phyloP scores from a whole-genome alignment of 371 early-diverging fungal genomes.

The Encephalitozoon hellem region DNA sequence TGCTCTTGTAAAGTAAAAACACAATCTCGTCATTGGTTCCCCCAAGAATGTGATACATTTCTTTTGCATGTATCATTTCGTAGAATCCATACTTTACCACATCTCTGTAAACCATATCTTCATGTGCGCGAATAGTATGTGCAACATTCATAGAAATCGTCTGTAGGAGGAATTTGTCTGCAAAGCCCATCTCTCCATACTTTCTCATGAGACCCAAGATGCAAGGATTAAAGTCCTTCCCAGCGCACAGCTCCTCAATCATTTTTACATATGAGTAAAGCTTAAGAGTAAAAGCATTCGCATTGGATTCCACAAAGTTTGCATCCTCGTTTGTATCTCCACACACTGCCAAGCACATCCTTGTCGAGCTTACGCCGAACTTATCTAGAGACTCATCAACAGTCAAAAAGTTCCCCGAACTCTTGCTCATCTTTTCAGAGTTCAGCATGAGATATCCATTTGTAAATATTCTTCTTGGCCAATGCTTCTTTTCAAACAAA shows the following conservation, averaged over 20 bases:
- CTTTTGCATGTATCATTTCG: slow-evolving; percentile 76
- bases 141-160: slow-evolving; percentile 43
- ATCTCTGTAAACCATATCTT: slow-evolving; percentile 73
- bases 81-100: slow-evolving; percentile 84
- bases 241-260: slow-evolving; percentile 64
- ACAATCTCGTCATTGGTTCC: slow-evolving; percentile 24
- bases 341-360: slow-evolving; percentile 82
- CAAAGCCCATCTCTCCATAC: slow-evolving; percentile 8
- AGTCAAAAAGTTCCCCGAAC: slow-evolving; percentile 95
- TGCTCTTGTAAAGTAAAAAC: slow-evolving; percentile 6
- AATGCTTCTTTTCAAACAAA: slow-evolving; percentile 78
- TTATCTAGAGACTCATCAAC: slow-evolving; percentile 71
- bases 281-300: slow-evolving; percentile 85
- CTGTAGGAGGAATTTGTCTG: slow-evolving; percentile 51
- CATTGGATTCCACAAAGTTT: slow-evolving; percentile 90
- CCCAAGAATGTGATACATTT: slow-evolving; percentile 60
- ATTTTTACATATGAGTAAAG: slow-evolving; percentile 80
- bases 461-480: slow-evolving; percentile 81
- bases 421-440: slow-evolving; percentile 96
- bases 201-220: background rate
- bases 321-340: slow-evolving; percentile 95
- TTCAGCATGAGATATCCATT: slow-evolving; percentile 96
- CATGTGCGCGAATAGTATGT: slow-evolving; percentile 69
- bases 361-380: slow-evolving; percentile 91
- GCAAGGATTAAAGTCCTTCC: slow-evolving; percentile 55